Evolutionary conservation across 495 filamentous ascomycete species (phyloP).

Genomic region (Friedmanniomyces simplex): DNA sequence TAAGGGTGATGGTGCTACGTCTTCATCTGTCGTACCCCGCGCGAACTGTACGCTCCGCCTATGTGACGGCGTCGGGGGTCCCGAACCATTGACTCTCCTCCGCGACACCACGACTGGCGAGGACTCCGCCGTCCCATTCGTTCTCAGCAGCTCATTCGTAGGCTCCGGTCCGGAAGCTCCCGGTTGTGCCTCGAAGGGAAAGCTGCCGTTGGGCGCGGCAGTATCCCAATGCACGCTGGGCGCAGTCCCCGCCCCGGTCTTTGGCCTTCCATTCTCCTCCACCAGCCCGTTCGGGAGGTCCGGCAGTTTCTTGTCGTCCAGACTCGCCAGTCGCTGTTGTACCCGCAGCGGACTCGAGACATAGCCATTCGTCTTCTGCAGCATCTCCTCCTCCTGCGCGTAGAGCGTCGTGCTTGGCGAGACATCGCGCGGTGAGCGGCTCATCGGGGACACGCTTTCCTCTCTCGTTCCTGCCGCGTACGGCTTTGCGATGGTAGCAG

Average conservation of each 20-base stretch:
- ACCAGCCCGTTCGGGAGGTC: background rate
- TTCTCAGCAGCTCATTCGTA: background rate
- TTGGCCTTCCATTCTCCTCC: background rate
- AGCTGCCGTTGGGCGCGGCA: background rate
- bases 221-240: background rate
- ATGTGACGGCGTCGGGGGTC: constrained; percentile 28
- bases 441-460: constrained; percentile 1
- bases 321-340: constrained; percentile 7
- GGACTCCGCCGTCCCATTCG: background rate
- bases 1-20: constrained; percentile 10
- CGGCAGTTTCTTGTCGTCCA: background rate
- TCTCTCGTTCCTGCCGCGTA: background rate
- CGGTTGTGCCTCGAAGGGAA: constrained; percentile 6
- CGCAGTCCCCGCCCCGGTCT: background rate
- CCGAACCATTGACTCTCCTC: constrained; percentile 15
- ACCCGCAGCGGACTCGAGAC: constrained; percentile 9
- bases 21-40: constrained; percentile 23
- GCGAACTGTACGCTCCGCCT: constrained; percentile 36
- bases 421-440: background rate
- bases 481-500: background rate
- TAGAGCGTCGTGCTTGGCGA: background rate
- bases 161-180: background rate
- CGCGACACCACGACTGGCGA: background rate
- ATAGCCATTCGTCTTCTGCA: constrained; percentile 11
- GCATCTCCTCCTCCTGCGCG: constrained; percentile 8